Evolutionary conservation across 768 basidiomycete genomes (phyloP).

Genomic region (Termitomyces sp.): DNA sequence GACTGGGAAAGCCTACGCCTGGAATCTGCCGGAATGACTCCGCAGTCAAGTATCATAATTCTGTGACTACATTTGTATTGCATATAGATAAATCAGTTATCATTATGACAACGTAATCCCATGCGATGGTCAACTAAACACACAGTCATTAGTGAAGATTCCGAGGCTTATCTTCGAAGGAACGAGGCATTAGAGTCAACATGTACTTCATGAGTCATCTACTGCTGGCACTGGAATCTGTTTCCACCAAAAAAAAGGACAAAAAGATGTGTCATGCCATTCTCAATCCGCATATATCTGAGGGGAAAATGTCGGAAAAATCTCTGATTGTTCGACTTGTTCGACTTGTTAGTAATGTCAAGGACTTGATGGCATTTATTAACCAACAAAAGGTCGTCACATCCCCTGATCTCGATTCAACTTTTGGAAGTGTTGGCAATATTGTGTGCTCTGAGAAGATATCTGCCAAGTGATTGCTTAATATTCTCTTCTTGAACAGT

Average conservation of each 20-base stretch:
- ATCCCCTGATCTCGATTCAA: neutral
- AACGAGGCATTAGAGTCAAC: neutral
- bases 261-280: no score
- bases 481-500: neutral
- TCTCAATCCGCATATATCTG: no score
- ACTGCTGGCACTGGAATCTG: no score
- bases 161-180: neutral
- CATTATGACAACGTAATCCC: neutral
- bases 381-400: neutral
- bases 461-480: neutral
- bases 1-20: conserved; percentile 20
- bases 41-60: neutral
- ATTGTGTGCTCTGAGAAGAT: neutral
- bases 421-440: neutral
- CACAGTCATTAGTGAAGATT: neutral
- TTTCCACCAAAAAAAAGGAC: no score
- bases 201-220: no score
- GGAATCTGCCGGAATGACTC: conserved; percentile 17
- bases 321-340: no score
- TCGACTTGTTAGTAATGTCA: neutral
- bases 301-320: no score
- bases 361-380: neutral
- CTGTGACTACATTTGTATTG: neutral
- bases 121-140: neutral
- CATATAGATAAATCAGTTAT: neutral